phyloP scores from a whole-genome alignment of 1,284 basidiomycete species.

The Heterobasidion occidentale region DNA sequence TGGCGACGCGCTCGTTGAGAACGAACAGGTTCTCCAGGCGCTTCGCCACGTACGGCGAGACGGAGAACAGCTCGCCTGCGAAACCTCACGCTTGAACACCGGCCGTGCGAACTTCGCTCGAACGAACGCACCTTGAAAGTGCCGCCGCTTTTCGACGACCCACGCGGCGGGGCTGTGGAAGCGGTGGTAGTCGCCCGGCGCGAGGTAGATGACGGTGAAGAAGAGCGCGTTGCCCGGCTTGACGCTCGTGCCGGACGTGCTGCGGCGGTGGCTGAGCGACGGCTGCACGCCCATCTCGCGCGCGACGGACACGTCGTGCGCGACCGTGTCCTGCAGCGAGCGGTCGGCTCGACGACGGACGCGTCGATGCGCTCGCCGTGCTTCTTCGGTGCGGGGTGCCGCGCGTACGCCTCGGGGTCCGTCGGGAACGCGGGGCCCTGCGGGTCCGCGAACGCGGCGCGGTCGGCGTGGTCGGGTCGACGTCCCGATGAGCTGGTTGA shows the following conservation, averaged over 20 bases:
- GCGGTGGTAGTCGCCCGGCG: conserved; percentile 96
- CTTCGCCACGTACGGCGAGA: conserved; percentile 93
- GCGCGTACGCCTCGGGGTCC: conserved; percentile 17
- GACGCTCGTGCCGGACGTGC: conserved; percentile 37
- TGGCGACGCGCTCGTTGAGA: conserved; percentile 93
- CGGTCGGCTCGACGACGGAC: conserved; percentile 49
- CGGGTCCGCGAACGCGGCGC: conserved; percentile 9
- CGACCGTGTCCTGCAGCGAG: conserved; percentile 44
- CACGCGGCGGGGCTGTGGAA: conserved; percentile 95
- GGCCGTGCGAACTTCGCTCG: not conserved
- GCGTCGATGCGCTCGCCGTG: conserved; percentile 57
- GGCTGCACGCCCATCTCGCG: conserved; percentile 55
- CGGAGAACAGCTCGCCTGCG: conserved; percentile 87
- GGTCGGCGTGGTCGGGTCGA: conserved; percentile 23
- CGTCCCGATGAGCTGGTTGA: conserved; percentile 73
- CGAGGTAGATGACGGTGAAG: conserved; percentile 95
- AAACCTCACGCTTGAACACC: not conserved
- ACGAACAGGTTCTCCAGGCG: conserved; percentile 93
- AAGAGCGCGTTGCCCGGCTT: conserved; percentile 77
- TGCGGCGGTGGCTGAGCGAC: conserved; percentile 30
- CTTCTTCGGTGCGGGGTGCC: conserved; percentile 35
- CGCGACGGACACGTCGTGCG: conserved; percentile 63
- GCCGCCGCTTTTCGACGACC: conserved; percentile 94
- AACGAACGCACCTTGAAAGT: conserved; percentile 73
- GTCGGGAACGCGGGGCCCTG: conserved; percentile 18